Base-by-base conservation (phyloP, 139 green algal species). In the Volvox reticuliferus region DNA sequence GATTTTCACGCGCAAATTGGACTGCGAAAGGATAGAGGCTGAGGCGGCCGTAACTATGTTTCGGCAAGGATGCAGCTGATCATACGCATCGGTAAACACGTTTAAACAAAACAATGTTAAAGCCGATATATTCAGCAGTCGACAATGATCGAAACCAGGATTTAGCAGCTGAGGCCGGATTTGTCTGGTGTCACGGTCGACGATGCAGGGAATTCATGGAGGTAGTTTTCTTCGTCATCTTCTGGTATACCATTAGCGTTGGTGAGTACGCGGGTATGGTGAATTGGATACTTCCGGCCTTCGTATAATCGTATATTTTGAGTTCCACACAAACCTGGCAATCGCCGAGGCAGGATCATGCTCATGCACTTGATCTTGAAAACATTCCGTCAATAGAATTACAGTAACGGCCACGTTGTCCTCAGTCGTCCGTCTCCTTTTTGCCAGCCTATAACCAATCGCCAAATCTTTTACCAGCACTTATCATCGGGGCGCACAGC, bases 171-270 rank as follows among this genome's bases (percentile, higher is more conserved):
- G 5, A 9, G 44, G 44, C 44, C 13, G 26, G 26, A 36, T 6
- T 20, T 21, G 65, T 28, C 65, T 28, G 65, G 65, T 73, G 65
- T 73, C 44, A 55, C 44, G 44, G 44, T 14, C 21, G 71, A 35
- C 16, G 71, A 79, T 82, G 22, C 36, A 68, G 1, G 37, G 36
- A 86, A 17, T 44, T 73, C 14, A 9, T 61, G 26, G 14, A 71
- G 1, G 37, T 44, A 55, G 50, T 71, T 6, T 55, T 86, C 0
- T 24, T 86, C 1, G 79, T 86, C 0, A 26, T 37, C 22, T 37
- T 44, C 26, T 86, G 79, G 79, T 86, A 86, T n/a, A 73, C 28
- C 24, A 28, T 86, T 30, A 86, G 37, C 28, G 37, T 86, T 50
- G 28, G 79, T 86, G 28, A 86, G 79, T 26, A 81, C 75, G 17